These are phyloP conservation scores for Fusarium sulawesiense DNA, from an alignment of 2,329 filamentous ascomycete species.

Conservation along the genomic window DNA sequence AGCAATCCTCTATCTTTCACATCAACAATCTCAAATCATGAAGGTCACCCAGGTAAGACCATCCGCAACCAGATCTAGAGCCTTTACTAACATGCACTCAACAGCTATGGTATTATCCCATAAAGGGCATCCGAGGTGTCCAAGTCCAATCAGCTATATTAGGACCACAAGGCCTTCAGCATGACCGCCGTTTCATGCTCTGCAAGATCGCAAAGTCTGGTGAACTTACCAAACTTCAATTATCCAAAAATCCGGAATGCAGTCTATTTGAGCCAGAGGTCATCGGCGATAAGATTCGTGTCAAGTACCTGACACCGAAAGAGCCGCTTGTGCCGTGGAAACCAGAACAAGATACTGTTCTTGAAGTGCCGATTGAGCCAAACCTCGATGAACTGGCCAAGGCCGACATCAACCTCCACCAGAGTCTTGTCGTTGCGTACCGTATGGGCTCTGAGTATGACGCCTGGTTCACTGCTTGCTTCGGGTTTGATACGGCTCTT, in stretches of 20 bases:
- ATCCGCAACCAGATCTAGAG: not conserved
- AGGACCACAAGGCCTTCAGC: constrained; percentile 69
- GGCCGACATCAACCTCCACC: constrained; percentile 68
- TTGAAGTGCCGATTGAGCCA: constrained; percentile 70
- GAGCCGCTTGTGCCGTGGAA: constrained; percentile 54
- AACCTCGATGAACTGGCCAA: constrained; percentile 57
- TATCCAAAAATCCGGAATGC: constrained; percentile 68
- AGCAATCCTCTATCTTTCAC: constrained; percentile 23
- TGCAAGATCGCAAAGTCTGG: constrained; percentile 61
- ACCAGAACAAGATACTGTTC: constrained; percentile 51
- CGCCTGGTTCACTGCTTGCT: constrained; percentile 74
- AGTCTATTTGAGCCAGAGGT: constrained; percentile 73
- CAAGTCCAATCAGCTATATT: constrained; percentile 64
- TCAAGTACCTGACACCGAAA: constrained; percentile 56
- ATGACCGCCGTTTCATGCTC: constrained; percentile 79
- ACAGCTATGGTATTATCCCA: constrained; percentile 75
- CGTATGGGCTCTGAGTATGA: constrained; percentile 71
- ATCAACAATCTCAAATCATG: constrained; percentile 39
- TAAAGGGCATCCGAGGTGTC: constrained; percentile 77
- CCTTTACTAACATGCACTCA: constrained; percentile 3
- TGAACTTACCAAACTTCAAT: constrained; percentile 67
- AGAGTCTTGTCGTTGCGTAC: constrained; percentile 68
- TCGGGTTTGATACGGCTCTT: constrained; percentile 71
- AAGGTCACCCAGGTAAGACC: constrained; percentile 49
- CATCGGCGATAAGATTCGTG: constrained; percentile 52